Evolutionary conservation across 73 alveolate species (phyloP).

Genomic region (Tetrahymena elliotti): DNA sequence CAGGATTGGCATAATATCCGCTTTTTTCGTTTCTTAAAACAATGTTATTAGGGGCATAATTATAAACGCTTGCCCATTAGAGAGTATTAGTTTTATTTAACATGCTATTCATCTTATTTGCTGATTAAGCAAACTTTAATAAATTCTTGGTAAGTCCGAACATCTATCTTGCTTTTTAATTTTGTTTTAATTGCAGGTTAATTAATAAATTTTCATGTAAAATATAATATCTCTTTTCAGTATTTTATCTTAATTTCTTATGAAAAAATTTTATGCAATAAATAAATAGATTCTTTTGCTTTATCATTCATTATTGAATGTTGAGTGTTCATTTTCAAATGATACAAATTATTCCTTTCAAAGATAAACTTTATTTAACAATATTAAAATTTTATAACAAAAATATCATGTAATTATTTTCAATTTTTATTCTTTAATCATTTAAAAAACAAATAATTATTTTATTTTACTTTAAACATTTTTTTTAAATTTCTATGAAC

Average conservation of each 20-base stretch:
- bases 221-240: neutral
- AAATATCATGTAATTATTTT: too few relatives aligned
- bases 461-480: too few relatives aligned
- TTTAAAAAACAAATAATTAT: too few relatives aligned
- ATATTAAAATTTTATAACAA: too few relatives aligned
- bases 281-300: neutral
- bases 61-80: neutral
- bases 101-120: neutral
- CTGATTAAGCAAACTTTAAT: neutral
- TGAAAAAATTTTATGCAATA: neutral
- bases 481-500: too few relatives aligned
- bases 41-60: neutral
- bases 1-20: conserved; percentile 64
- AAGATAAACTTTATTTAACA: neutral
- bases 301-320: neutral
- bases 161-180: neutral
- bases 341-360: neutral
- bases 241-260: neutral
- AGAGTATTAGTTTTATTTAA: neutral
- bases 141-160: neutral
- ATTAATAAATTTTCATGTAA: neutral
- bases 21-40: conserved; percentile 52
- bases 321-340: neutral
- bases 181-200: neutral
- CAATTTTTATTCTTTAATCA: too few relatives aligned